These are phyloP conservation scores for Podospora australis DNA, from an alignment of 495 filamentous ascomycete species.

Conservation along the genomic window DNA sequence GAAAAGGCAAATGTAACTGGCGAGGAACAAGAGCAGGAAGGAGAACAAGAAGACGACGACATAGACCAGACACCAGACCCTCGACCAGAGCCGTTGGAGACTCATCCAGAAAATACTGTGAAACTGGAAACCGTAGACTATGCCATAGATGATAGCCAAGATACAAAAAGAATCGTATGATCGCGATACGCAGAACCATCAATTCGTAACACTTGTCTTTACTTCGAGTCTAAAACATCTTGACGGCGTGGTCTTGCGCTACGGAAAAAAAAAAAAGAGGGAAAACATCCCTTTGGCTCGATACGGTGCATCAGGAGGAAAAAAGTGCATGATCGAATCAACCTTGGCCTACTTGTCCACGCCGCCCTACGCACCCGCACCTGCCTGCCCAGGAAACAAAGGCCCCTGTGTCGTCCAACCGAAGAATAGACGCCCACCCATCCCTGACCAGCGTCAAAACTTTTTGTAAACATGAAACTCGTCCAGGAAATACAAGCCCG, in stretches of 20 bases:
- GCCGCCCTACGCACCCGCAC: slow-evolving; percentile 33
- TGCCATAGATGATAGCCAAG: no score
- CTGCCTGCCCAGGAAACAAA: slow-evolving; percentile 37
- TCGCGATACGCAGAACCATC: no score
- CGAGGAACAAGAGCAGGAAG: slow-evolving; percentile 7
- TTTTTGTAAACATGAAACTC: slow-evolving; percentile 46
- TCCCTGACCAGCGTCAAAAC: slow-evolving; percentile 41
- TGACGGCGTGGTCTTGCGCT: slow-evolving; percentile 4
- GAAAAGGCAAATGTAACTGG: slow-evolving; percentile 20
- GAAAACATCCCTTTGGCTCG: no score
- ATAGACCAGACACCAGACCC: no score
- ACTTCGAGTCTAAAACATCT: slow-evolving; percentile 11
- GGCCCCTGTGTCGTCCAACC: slow-evolving; percentile 36
- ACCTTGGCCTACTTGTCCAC: slow-evolving; percentile 42
- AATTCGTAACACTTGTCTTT: slow-evolving; percentile 9
- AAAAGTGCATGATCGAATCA: slow-evolving; percentile 44
- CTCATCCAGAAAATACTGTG: no score
- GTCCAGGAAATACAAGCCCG: slow-evolving; percentile 39
- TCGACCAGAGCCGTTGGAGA: no score
- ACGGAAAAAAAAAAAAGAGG: slow-evolving; percentile 13
- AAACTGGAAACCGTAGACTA: no score
- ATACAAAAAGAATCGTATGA: no score
- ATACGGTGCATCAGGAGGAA: no score
- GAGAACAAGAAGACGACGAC: not conserved
- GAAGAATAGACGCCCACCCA: slow-evolving; percentile 39